phyloP scores from a whole-genome alignment of 495 filamentous ascomycete species.

The Pyrenopolyporus hunteri region DNA sequence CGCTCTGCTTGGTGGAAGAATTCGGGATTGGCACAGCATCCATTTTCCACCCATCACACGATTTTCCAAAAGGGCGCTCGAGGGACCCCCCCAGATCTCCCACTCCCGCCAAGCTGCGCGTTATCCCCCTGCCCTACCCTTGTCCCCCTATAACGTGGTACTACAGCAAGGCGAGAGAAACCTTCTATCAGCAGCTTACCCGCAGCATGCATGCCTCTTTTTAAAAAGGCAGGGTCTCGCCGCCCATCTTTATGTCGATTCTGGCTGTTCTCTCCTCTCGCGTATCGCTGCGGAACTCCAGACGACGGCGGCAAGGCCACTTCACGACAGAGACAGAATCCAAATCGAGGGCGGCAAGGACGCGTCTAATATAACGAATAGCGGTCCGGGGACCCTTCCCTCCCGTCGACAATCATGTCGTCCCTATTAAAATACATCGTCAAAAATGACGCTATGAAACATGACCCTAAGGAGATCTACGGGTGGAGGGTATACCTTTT shows the following conservation, averaged over 20 bases:
- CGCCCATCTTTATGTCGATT: constrained; percentile 14
- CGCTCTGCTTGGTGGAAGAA: constrained; percentile 42
- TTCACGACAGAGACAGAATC: constrained; percentile 10
- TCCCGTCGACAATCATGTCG: constrained; percentile 29
- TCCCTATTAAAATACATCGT: constrained; percentile 67
- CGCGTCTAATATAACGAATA: constrained; percentile 1
- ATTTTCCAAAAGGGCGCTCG: neutral
- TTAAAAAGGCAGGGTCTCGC: constrained; percentile 28
- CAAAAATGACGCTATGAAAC: constrained; percentile 79
- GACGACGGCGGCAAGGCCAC: constrained; percentile 3
- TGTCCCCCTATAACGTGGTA: constrained; percentile 29
- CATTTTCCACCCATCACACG: constrained; percentile 35
- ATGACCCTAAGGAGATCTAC: constrained; percentile 77
- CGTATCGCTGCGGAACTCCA: constrained; percentile 7
- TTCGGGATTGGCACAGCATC: constrained; percentile 7
- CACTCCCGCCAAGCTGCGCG: constrained; percentile 7
- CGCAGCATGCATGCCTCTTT: constrained; percentile 21
- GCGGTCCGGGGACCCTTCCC: constrained; percentile 23
- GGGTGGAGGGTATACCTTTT: constrained; percentile 76
- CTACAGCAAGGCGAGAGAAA: constrained; percentile 27
- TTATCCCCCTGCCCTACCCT: constrained; percentile 16
- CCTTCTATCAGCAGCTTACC: constrained; percentile 25
- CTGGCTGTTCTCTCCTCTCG: constrained; percentile 13
- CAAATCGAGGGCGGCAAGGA: neutral
- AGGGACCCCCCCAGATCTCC: constrained; percentile 21